phyloP scores from a whole-genome alignment of 2,329 filamentous ascomycete species.

The Triangularia verruculosa region DNA sequence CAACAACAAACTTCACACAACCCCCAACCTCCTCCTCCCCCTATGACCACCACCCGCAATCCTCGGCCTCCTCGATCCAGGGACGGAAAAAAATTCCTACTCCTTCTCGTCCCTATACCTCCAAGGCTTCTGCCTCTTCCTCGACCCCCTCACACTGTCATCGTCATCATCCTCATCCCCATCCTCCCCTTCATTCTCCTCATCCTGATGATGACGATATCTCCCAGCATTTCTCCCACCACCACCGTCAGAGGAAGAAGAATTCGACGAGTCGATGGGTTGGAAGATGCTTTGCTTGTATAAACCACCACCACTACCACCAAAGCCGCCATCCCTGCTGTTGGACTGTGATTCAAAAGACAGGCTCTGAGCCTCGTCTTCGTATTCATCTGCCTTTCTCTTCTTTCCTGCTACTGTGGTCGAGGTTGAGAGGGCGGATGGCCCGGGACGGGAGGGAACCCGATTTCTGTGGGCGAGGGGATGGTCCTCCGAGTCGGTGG shows the following conservation, averaged over 20 bases:
- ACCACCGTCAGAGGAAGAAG: background rate
- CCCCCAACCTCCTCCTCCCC: background rate
- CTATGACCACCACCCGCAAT: too few species aligned
- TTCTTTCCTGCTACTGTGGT: conserved; percentile 14
- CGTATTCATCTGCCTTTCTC: conserved; percentile 20
- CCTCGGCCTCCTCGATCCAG: background rate
- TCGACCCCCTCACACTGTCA: background rate
- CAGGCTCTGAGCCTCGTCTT: conserved; percentile 7
- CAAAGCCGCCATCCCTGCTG: too few species aligned
- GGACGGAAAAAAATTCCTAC: background rate
- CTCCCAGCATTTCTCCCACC: background rate
- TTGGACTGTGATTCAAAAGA: background rate
- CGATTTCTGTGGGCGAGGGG: conserved; percentile 8
- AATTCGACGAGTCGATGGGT: conserved; percentile 14
- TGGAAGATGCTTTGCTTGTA: conserved; percentile 21
- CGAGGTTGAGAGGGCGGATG: background rate
- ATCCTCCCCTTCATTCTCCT: background rate
- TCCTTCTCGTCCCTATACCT: conserved; percentile 3
- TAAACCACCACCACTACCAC: background rate
- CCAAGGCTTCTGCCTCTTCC: conserved; percentile 3
- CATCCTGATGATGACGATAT: conserved; percentile 1
- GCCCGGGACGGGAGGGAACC: conserved; percentile 2
- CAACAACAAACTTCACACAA: too few species aligned
- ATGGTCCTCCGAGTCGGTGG: conserved; percentile 18
- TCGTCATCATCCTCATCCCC: conserved; percentile 1